Base-by-base conservation (phyloP, 1,284 basidiomycete species). In the Boletus semigastroideus region DNA sequence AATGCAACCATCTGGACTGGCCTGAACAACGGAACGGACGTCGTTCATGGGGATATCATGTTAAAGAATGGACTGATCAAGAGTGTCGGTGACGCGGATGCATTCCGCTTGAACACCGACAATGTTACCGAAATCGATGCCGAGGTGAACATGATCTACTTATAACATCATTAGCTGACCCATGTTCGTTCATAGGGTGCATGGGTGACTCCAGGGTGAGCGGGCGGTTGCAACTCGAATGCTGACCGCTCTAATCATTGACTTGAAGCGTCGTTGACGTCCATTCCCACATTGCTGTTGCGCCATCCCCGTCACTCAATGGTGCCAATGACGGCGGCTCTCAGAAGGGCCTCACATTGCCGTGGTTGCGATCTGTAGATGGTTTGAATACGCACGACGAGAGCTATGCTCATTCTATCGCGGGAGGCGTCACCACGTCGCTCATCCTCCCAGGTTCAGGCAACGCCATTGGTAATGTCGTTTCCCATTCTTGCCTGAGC, bases 1-100 rank as follows among this genome's bases (percentile, higher is more conserved):
- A 92, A 94, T 62, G 90, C 83, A 1, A 86, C 80, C 4, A 76
- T 94, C n/a, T 92, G 90, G 88, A 93, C 90, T 0, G 91, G 90
- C 0, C 77, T 76, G 37, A 59, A 79, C 20, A 76, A 79, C 40
- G 86, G 84, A 1, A 72, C 70, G 5, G 79, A 90, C 60, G 72
- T 90, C 16, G 65, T 90, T 7, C 66, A 75, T 42, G 86, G 82
- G 0, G 79, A 84, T 54, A 61, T 87, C 4, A 60, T 82, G 12
- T 62, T 87, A 17, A 75, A 81, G 52, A 71, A 74, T 38, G 84
- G 84, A 1, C 55, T 87, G 25, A 73, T 86, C 46, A 71, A 74
- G 42, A 69, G 62, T 3, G 69, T 83, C 37, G 81, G 80, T 0
- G 59, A 72, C 41, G 66, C 74, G 20, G 22, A 19, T 6, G 11